These are phyloP conservation scores for Blastomyces parvus DNA, from an alignment of 2,329 filamentous ascomycete species.

Conservation along the genomic window DNA sequence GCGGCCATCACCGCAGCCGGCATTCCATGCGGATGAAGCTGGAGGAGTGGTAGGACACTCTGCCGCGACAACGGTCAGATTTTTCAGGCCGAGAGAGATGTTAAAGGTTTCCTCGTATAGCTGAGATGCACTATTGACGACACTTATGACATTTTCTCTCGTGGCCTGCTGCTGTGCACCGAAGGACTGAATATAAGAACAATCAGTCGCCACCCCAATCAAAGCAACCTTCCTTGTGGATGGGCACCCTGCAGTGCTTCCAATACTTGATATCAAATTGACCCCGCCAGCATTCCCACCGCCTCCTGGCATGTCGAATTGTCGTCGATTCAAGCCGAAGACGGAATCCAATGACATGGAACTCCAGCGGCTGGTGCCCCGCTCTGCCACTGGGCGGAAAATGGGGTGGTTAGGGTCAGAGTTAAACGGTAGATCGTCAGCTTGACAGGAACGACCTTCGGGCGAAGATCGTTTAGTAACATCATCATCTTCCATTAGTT, in stretches of 20 bases:
- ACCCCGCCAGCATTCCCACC: constrained; percentile 63
- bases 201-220: constrained; percentile 87
- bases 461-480: constrained; percentile 55
- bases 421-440: constrained; percentile 75
- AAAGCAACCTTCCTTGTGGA: constrained; percentile 83
- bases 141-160: constrained; percentile 64
- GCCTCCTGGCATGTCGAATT: constrained; percentile 54
- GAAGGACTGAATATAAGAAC: constrained; percentile 70
- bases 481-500: constrained; percentile 41
- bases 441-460: constrained; percentile 51
- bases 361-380: constrained; percentile 47
- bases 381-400: constrained; percentile 32
- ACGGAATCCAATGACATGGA: constrained; percentile 55
- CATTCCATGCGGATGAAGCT: constrained; percentile 70
- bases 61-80: constrained; percentile 66
- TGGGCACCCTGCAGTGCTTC: constrained; percentile 74
- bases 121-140: constrained; percentile 78
- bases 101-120: constrained; percentile 90
- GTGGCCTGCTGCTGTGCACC: constrained; percentile 51
- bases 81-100: constrained; percentile 81
- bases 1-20: constrained; percentile 47
- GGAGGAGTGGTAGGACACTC: constrained; percentile 64
- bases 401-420: constrained; percentile 60
- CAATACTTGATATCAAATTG: constrained; percentile 70
- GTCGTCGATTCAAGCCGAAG: constrained; percentile 54